Percentiles rank a stretch among this genome's conserved stretches.
phyloP scores from a whole-genome alignment of 768 basidiomycete species.

The Daedaleopsis sinensis region DNA sequence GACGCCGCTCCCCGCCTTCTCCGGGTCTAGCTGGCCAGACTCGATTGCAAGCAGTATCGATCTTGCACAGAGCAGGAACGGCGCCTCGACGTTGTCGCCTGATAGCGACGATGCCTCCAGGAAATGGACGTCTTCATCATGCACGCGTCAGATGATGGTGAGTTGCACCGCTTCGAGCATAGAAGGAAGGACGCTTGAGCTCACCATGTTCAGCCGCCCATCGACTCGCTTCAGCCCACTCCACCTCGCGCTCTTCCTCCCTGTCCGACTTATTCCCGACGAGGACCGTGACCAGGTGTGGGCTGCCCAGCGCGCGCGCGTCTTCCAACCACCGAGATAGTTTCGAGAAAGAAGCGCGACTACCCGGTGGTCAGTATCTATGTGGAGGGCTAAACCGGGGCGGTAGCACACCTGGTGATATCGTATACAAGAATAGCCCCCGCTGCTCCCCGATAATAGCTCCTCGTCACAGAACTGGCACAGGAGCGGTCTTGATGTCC shows the following conservation, averaged over 20 bases:
- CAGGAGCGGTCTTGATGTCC: constrained; percentile 19
- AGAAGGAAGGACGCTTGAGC: constrained; percentile 17
- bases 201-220: constrained; percentile 97
- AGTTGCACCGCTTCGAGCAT: not conserved
- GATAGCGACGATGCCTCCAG: constrained; percentile 91
- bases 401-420: constrained; percentile 73
- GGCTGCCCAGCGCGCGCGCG: constrained; percentile 89
- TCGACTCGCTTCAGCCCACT: constrained; percentile 91
- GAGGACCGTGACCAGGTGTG: constrained; percentile 85
- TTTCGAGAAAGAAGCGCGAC: constrained; percentile 85
- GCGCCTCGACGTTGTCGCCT: constrained; percentile 93
- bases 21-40: constrained; percentile 88
- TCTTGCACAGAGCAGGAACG: constrained; percentile 86
- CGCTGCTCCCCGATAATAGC: constrained; percentile 94
- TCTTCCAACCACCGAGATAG: constrained; percentile 91
- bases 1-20: constrained; percentile 93
- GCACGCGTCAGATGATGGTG: not conserved
- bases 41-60: constrained; percentile 91
- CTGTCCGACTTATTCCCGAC: constrained; percentile 96
- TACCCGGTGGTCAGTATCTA: constrained; percentile 35
- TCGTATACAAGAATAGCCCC: constrained; percentile 93
- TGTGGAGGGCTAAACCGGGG: not conserved
- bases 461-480: constrained; percentile 83
- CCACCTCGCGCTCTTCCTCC: constrained; percentile 94
- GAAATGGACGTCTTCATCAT: constrained; percentile 78